phyloP scores from a whole-genome alignment of 169 alveolate species.

The Perkinsus olseni region DNA sequence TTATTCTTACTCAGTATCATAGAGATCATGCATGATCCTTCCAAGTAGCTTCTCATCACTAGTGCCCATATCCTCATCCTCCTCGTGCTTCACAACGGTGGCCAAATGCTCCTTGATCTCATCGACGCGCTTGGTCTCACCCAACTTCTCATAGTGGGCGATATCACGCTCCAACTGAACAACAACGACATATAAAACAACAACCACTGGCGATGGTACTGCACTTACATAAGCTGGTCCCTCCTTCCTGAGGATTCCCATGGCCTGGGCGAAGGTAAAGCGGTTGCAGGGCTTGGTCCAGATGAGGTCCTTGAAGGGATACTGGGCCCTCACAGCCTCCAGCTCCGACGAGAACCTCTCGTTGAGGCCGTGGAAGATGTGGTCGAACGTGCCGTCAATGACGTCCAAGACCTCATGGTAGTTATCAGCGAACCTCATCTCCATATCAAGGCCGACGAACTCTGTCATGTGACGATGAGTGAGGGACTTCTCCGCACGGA shows the following conservation, averaged over 20 bases:
- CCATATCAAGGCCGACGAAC: conserved; percentile 96
- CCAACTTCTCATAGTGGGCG: background rate
- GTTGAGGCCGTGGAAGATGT: conserved; percentile 71
- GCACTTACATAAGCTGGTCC: conserved; percentile 42
- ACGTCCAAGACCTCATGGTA: conserved; percentile 91
- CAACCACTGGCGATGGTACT: no score
- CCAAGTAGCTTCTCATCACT: conserved; percentile 91
- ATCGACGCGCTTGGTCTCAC: background rate
- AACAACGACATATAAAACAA: background rate
- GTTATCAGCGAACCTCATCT: conserved; percentile 77
- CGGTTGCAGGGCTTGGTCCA: conserved; percentile 53
- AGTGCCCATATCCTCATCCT: conserved; percentile 72
- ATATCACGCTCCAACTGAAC: background rate
- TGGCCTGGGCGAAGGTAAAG: conserved; percentile 75
- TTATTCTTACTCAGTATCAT: conserved; percentile 86
- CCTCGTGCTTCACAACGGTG: conserved; percentile 17
- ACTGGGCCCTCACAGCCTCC: conserved; percentile 64
- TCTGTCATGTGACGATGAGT: conserved; percentile 99
- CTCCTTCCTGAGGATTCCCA: conserved; percentile 62
- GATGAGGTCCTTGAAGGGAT: conserved; percentile 71
- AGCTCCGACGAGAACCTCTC: conserved; percentile 65
- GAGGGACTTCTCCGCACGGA: conserved; percentile 97
- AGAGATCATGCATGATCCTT: conserved; percentile 81
- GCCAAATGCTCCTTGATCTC: background rate
- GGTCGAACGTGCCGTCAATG: conserved; percentile 54